Conservation (phyloP, 148 eudicot species). For the Beta vulgaris region DNA sequence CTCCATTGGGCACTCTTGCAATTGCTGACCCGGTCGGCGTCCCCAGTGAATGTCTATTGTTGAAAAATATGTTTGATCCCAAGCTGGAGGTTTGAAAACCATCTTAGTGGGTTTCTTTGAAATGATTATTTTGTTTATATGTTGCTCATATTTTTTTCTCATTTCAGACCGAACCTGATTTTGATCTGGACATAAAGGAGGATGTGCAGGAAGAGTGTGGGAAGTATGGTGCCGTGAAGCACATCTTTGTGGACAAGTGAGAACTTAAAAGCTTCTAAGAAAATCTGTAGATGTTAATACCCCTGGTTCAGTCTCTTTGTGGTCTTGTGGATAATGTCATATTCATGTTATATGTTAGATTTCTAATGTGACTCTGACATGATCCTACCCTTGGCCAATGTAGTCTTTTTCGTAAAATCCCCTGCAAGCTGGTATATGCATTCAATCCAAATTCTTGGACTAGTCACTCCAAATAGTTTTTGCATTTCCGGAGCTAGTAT, state of each 20-base stretch:
- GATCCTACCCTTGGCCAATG: no score
- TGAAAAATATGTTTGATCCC: conserved; percentile 95
- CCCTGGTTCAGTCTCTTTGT: background rate
- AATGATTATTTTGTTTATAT: conserved; percentile 6
- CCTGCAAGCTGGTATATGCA: no score
- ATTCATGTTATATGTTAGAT: background rate
- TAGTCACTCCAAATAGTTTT: no score
- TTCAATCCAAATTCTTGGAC: no score
- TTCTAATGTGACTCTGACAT: no score
- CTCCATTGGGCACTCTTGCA: conserved; percentile 47
- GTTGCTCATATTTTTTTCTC: conserved; percentile 8
- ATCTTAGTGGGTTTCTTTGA: background rate
- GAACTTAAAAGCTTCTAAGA: conserved; percentile 16
- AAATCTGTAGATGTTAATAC: background rate
- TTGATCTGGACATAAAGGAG: conserved; percentile 84
- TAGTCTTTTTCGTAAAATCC: no score
- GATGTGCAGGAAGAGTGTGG: conserved; percentile 76
- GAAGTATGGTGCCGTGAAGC: conserved; percentile 64
- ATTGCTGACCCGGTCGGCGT: conserved; percentile 59
- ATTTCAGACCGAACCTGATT: conserved; percentile 74
- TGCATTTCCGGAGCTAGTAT: no score
- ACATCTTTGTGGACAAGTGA: conserved; percentile 79
- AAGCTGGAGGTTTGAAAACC: conserved; percentile 53
- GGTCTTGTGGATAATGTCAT: background rate
- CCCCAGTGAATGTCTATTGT: conserved; percentile 77